Evolutionary conservation across 164 flowering plant species (phyloP).

Genomic region (Paratinospora sagittata): DNA sequence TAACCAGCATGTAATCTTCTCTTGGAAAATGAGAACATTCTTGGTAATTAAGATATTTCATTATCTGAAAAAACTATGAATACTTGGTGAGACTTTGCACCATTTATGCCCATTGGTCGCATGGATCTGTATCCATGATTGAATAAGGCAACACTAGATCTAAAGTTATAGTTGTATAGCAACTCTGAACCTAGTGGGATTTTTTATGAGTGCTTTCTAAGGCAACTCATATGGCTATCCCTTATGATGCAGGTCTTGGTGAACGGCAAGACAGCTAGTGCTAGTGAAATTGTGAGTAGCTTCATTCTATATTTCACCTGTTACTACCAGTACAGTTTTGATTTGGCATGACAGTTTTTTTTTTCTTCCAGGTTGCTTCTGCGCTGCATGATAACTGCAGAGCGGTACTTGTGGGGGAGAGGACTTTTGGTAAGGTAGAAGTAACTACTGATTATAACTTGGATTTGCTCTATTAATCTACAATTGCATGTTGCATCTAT

Average conservation of each 20-base stretch:
- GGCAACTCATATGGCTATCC: not conserved
- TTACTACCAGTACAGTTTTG: not conserved
- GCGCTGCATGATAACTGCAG: conserved; percentile 97
- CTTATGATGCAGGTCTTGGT: conserved; percentile 75
- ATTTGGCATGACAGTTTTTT: conserved; percentile 17
- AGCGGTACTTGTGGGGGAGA: conserved; percentile 94
- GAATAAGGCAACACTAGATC: too few species aligned
- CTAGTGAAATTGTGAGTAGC: conserved; percentile 91
- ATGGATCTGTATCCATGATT: not conserved
- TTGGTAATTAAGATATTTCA: not conserved
- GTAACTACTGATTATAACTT: not conserved
- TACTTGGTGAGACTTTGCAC: not conserved
- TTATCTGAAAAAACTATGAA: not conserved
- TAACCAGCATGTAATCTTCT: not conserved
- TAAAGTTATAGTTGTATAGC: not conserved
- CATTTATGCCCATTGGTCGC: not conserved
- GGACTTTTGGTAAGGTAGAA: conserved; percentile 86
- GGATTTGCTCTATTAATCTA: not conserved
- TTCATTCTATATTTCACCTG: conserved; percentile 1
- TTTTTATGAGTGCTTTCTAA: not conserved
- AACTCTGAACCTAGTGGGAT: not conserved
- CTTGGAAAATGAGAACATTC: not conserved
- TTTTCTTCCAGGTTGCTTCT: conserved; percentile 59
- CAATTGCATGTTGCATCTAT: not conserved
- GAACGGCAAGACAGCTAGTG: conserved; percentile 90